Conservation (phyloP, 768 basidiomycete species). For the Amanita brunnescens region DNA sequence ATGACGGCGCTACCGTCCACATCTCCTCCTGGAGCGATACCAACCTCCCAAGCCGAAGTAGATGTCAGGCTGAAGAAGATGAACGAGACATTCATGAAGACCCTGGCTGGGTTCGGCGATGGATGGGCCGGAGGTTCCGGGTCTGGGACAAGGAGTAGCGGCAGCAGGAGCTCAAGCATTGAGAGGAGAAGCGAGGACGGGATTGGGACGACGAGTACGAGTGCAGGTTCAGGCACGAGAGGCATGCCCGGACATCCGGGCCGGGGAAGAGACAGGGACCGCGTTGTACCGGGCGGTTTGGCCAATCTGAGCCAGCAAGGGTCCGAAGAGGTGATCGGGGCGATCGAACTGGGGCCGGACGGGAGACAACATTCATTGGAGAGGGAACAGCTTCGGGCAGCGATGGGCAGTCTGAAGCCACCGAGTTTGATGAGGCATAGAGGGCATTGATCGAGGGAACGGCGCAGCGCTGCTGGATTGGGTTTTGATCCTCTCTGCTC, state of each 20-base stretch:
- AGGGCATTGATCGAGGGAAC: neutral
- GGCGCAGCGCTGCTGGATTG: neutral
- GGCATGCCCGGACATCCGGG: constrained; percentile 14
- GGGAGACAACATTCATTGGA: constrained; percentile 1
- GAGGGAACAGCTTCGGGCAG: constrained; percentile 4
- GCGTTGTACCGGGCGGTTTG: neutral
- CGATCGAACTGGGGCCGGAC: constrained; percentile 33
- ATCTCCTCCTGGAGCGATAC: constrained; percentile 34
- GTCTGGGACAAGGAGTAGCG: constrained; percentile 3
- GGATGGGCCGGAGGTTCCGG: neutral
- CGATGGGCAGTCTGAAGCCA: constrained; percentile 8
- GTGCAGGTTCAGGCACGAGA: constrained; percentile 11
- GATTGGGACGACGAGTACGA: constrained; percentile 2
- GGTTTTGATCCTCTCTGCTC: neutral
- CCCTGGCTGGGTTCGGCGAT: constrained; percentile 49
- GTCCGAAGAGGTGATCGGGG: constrained; percentile 48
- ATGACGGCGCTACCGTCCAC: neutral
- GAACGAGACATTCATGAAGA: constrained; percentile 60
- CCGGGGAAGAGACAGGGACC: constrained; percentile 21
- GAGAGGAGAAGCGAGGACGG: constrained; percentile 14
- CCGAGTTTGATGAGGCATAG: neutral
- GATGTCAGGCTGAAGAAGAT: constrained; percentile 55
- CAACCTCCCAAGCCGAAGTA: constrained; percentile 59
- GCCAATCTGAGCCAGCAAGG: constrained; percentile 13
- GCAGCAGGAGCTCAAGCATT: constrained; percentile 13